phyloP scores from a whole-genome alignment of 176 grass and related monocot species.

The Puccinellia tenuiflora region DNA sequence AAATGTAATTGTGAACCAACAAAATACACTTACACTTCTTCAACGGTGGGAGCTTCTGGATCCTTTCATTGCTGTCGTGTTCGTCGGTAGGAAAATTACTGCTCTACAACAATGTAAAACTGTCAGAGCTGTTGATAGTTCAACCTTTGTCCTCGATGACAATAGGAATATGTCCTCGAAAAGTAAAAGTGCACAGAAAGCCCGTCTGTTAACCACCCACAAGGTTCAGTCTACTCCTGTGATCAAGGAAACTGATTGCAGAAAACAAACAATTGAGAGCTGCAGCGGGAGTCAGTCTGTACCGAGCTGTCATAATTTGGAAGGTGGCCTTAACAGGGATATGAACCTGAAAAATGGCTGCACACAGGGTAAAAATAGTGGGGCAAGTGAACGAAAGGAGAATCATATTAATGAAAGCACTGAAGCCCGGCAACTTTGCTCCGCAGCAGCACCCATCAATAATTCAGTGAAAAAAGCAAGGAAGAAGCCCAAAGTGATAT shows the following conservation, averaged over 20 bases:
- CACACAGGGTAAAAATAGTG: conserved; percentile 15
- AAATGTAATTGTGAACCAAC: conserved; percentile 25
- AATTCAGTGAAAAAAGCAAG: conserved; percentile 44
- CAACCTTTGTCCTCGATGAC: conserved; percentile 45
- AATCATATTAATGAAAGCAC: conserved; percentile 7
- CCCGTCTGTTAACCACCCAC: not conserved
- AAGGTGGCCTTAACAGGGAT: conserved; percentile 16
- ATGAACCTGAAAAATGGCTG: conserved; percentile 12
- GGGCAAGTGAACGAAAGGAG: conserved; percentile 7
- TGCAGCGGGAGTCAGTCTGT: conserved; percentile 29
- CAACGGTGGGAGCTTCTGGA: conserved; percentile 84
- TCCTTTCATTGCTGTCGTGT: conserved; percentile 83
- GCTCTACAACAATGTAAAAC: conserved; percentile 55
- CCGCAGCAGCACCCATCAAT: conserved; percentile 29
- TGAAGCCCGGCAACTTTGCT: not conserved
- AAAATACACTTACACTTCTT: conserved; percentile 51
- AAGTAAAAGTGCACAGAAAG: conserved; percentile 30
- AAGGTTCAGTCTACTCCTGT: conserved; percentile 18
- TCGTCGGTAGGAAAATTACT: conserved; percentile 73
- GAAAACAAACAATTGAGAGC: conserved; percentile 26
- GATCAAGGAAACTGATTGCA: conserved; percentile 36
- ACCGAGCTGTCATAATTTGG: conserved; percentile 29
- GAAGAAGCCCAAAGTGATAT: conserved; percentile 69
- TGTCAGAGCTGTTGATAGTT: conserved; percentile 65
- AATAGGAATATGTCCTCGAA: conserved; percentile 25